Evolutionary conservation across 2,329 filamentous ascomycete species (phyloP).

Genomic region (Cylindrodendrum hubeiense): DNA sequence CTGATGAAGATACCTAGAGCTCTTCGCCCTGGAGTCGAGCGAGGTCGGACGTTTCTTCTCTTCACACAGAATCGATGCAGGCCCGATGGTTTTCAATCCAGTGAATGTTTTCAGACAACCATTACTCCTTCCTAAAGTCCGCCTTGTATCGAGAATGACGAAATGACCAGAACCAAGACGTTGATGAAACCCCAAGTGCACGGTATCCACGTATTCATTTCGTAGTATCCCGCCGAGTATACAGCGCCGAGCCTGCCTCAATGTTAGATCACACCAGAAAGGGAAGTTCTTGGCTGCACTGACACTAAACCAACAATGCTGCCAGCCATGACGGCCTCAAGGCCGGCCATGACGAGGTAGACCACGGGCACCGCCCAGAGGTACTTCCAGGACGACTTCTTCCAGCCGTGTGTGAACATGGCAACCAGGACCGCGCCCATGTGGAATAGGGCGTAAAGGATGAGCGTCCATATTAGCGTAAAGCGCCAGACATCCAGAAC

Average conservation of each 20-base stretch:
- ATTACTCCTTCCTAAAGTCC: constrained; percentile 70
- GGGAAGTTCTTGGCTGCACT: constrained; percentile 49
- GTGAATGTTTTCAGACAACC: not conserved
- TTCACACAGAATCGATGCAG: not conserved
- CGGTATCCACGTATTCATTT: constrained; percentile 95
- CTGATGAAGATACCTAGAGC: not conserved
- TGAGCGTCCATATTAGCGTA: constrained; percentile 87
- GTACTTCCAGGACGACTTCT: constrained; percentile 67
- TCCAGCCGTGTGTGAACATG: constrained; percentile 76
- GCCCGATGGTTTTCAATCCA: not conserved
- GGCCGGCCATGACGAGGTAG: constrained; percentile 77
- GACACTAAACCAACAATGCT: constrained; percentile 85
- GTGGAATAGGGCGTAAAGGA: constrained; percentile 83
- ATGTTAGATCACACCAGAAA: constrained; percentile 27
- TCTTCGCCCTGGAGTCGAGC: not conserved
- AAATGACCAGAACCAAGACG: constrained; percentile 83
- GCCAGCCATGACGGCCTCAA: constrained; percentile 84
- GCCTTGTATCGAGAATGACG: constrained; percentile 93
- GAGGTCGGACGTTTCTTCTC: not conserved
- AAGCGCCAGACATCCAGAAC: constrained; percentile 87
- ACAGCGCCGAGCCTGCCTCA: constrained; percentile 77
- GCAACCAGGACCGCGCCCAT: constrained; percentile 78
- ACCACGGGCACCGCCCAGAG: constrained; percentile 80
- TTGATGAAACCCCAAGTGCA: constrained; percentile 90
- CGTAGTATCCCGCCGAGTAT: constrained; percentile 85